These are phyloP conservation scores for Knoxia roxburghii DNA, from an alignment of 257 asterid genomes.

Conservation along the genomic window DNA sequence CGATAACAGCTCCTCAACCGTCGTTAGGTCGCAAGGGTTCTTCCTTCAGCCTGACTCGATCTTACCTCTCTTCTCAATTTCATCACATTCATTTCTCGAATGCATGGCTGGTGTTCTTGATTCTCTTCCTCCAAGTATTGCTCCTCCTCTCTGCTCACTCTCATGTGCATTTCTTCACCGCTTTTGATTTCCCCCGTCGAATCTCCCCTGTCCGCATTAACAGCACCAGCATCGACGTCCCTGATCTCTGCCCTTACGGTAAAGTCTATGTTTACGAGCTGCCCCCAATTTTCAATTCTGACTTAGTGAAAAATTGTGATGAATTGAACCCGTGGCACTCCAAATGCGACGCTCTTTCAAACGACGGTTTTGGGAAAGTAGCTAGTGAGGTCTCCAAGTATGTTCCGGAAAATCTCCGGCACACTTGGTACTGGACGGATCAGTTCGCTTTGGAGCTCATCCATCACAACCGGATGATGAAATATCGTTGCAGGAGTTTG, in stretches of 20 bases:
- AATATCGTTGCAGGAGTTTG: conserved; percentile 47
- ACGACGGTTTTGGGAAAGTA: conserved; percentile 51
- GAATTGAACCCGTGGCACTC: conserved; percentile 55
- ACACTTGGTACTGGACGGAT: conserved; percentile 75
- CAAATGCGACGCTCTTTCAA: conserved; percentile 60
- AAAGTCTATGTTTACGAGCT: conserved; percentile 48
- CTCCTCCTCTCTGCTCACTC: conserved; percentile 24
- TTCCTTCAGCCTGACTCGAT: conserved; percentile 3
- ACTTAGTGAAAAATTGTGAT: conserved; percentile 41
- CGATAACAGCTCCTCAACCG: neutral
- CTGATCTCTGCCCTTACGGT: conserved; percentile 38
- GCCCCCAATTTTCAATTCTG: conserved; percentile 46
- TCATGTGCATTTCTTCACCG: conserved; percentile 10
- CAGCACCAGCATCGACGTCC: neutral
- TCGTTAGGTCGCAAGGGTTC: conserved; percentile 11
- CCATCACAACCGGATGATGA: conserved; percentile 52
- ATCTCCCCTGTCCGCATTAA: neutral
- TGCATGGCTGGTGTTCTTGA: conserved; percentile 22
- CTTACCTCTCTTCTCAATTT: neutral
- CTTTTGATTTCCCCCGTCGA: neutral
- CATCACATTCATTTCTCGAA: conserved; percentile 12
- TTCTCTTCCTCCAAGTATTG: conserved; percentile 28
- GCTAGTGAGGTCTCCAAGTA: conserved; percentile 28
- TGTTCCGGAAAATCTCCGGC: conserved; percentile 33
- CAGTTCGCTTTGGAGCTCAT: conserved; percentile 60